phyloP scores from a whole-genome alignment of 2,329 filamentous ascomycete species.

The Apiospora hydei region DNA sequence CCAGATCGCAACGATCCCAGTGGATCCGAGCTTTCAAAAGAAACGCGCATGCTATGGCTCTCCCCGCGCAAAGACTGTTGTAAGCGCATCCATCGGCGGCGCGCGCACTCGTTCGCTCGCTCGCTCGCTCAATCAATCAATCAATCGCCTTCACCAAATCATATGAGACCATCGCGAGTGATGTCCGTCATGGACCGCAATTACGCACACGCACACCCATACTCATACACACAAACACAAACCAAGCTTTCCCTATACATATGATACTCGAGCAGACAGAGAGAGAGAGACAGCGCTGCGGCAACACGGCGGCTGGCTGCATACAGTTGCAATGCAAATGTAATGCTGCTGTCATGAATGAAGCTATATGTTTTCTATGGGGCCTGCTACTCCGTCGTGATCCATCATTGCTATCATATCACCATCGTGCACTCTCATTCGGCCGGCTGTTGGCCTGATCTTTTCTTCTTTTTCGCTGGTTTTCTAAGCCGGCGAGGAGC shows the following conservation, averaged over 20 bases:
- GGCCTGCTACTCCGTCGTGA: slow-evolving; percentile 11
- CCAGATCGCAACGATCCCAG: slow-evolving; percentile 20
- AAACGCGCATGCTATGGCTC: slow-evolving; percentile 13
- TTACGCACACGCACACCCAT: neutral
- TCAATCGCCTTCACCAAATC: neutral
- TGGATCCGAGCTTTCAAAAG: slow-evolving; percentile 23
- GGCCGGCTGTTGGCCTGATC: slow-evolving; percentile 11
- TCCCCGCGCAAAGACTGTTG: slow-evolving; percentile 11
- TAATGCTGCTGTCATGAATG: slow-evolving; percentile 20
- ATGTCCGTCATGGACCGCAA: neutral
- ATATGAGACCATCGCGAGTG: slow-evolving; percentile 15
- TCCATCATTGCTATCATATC: slow-evolving; percentile 15
- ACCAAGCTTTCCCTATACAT: neutral
- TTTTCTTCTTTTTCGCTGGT: slow-evolving; percentile 1
- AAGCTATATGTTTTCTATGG: slow-evolving; percentile 19
- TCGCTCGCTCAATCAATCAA: neutral
- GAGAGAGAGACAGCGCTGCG: neutral
- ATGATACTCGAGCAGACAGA: neutral
- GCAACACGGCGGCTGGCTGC: neutral
- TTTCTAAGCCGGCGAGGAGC: slow-evolving; percentile 12
- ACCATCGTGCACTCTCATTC: neutral
- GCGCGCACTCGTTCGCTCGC: neutral
- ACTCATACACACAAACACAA: neutral
- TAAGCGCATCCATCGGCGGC: slow-evolving; percentile 13
- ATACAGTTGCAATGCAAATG: slow-evolving; percentile 20